A percentile compares a stretch with the other conserved stretches of the same genome.
Conservation (phyloP, 257 asterid species). For the Fraxinus excelsior region DNA sequence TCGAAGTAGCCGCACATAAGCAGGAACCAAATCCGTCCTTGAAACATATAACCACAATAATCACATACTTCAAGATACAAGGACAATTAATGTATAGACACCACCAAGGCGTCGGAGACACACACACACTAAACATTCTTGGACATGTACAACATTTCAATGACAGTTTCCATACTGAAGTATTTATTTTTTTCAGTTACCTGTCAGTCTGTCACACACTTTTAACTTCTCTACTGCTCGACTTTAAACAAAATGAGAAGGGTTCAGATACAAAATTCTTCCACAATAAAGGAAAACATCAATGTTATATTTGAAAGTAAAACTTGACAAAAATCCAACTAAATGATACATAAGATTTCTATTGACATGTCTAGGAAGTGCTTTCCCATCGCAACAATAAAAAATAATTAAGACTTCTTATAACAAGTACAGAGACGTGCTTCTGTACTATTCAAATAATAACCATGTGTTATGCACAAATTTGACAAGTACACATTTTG, state of each 20-base stretch:
- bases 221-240: background rate
- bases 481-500: background rate
- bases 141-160: background rate
- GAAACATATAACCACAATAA: constrained; percentile 26
- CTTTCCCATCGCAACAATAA: background rate
- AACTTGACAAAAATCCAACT: background rate
- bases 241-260: background rate
- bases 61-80: constrained; percentile 7
- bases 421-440: no score
- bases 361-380: background rate
- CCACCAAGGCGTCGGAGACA: background rate
- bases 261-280: background rate
- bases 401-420: background rate
- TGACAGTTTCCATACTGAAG: background rate
- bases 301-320: background rate
- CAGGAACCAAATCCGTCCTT: constrained; percentile 94
- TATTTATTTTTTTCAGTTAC: background rate
- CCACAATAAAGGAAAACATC: background rate
- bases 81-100: background rate
- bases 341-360: background rate
- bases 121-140: background rate
- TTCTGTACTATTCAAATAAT: background rate
- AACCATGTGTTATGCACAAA: background rate
- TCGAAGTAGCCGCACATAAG: constrained; percentile 84
- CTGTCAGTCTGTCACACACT: background rate